Evolutionary conservation across 768 basidiomycete genomes (phyloP), one percentile per base, ranked within the genome.

Genomic region (Panaeolus papilionaceus): DNA sequence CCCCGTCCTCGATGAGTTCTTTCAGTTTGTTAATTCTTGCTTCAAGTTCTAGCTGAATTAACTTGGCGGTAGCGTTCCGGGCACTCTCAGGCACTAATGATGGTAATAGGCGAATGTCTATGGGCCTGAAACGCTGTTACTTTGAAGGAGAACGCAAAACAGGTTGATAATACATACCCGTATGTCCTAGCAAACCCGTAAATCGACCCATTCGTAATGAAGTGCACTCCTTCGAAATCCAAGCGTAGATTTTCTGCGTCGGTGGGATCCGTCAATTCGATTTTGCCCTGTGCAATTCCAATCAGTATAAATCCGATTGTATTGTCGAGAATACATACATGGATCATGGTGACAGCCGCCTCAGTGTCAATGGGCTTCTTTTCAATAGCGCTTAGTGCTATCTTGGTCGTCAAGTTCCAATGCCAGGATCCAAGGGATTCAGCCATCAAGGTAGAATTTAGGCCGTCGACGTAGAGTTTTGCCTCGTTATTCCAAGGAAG

Each of bases 211-310:
- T 91, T 91, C 28, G 83, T 75, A 11, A 92, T 71, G 73, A 93
- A 89, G 76, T 94, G 93, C 26, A 94, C 81, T 0, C 91, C 93
- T 74, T 91, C 89, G 69, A 95, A 89, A 68, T 94, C 91, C 1
- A 94, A 78, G 39, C 86, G 82, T 49, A 93, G 75, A 61, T 91
- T 89, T 58, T 88, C 88, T 0, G 80, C 76, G 4, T 76, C 84
- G n/a, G 76, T 75, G 7, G 80, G 72, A 69, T 90, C 85, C 14
- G 83, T 83, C n/a, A 93, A 73, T 68, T 94, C 92, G 26, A 93
- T 82, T 69, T 86, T 89, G 40, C 92, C 93, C 92, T 94, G 68
- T 11, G 62, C 49, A 47, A 14, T 18, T 38, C 44, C 63, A 28
- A 66, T 66, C 14, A 38, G 20, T 39, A 69, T 39, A 62, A 37